phyloP scores from a whole-genome alignment of 2,329 filamentous ascomycete genomes.

The Venturia effusa region DNA sequence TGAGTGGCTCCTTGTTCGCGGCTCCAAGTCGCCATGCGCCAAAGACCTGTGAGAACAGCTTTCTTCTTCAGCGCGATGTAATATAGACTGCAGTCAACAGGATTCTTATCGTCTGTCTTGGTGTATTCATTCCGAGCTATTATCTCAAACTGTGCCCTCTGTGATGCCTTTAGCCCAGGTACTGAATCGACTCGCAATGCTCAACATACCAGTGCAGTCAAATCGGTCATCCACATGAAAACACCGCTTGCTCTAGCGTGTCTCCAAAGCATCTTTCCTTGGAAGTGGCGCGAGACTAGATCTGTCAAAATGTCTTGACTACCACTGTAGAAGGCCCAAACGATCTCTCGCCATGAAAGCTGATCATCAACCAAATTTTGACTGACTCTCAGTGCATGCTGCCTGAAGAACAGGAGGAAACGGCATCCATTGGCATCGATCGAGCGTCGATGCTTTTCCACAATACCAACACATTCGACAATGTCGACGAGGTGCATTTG shows the following conservation, averaged over 20 bases:
- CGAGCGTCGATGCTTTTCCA: constrained; percentile 77
- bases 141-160: constrained; percentile 74
- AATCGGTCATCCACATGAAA: constrained; percentile 88
- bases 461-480: constrained; percentile 70
- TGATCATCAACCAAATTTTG: constrained; percentile 34
- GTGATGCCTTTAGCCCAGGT: constrained; percentile 4
- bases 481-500: constrained; percentile 80
- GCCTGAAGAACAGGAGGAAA: constrained; percentile 79
- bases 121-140: constrained; percentile 91
- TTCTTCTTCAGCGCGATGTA: constrained; percentile 91
- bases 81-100: constrained; percentile 80
- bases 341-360: constrained; percentile 64
- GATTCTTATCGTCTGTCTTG: constrained; percentile 75
- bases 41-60: constrained; percentile 75
- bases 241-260: constrained; percentile 77
- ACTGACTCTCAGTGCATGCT: constrained; percentile 61
- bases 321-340: constrained; percentile 73
- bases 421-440: constrained; percentile 84
- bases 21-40: constrained; percentile 89
- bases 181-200: constrained; percentile 8
- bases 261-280: constrained; percentile 72
- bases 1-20: constrained; percentile 74
- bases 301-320: constrained; percentile 86
- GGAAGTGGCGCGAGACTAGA: constrained; percentile 69
- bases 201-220: constrained; percentile 57